These are phyloP conservation scores for Fagopyrum esculentum DNA, from an alignment of 148 eudicot genomes.

Conservation along the genomic window DNA sequence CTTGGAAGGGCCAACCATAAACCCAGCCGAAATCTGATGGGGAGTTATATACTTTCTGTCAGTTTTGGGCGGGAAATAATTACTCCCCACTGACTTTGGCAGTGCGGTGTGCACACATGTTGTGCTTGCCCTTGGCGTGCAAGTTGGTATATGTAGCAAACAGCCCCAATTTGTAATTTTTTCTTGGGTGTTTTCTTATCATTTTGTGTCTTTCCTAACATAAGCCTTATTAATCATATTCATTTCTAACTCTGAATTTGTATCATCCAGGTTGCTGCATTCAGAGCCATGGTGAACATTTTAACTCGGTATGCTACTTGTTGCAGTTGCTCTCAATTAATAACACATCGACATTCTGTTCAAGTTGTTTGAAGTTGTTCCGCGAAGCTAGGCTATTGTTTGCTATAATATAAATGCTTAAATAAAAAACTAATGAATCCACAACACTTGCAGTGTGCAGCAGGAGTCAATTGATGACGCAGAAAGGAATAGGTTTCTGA, in stretches of 20 bases:
- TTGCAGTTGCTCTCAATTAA: background rate
- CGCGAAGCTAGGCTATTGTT: background rate
- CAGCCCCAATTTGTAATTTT: no score
- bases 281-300: slow-evolving; percentile 99
- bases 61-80: no score
- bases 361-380: background rate
- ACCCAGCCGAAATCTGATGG: no score
- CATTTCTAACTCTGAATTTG: background rate
- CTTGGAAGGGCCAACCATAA: no score
- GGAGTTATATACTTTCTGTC: no score
- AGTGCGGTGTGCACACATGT: no score
- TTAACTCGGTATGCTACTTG: slow-evolving; percentile 65
- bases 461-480: slow-evolving; percentile 99
- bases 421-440: background rate
- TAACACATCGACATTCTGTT: background rate
- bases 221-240: background rate
- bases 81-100: no score
- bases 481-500: slow-evolving; percentile 16
- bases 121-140: no score
- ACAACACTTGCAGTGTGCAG: slow-evolving; percentile 59
- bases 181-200: no score
- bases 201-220: no score
- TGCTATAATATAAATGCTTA: background rate
- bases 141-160: no score
- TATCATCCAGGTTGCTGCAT: slow-evolving; percentile 88